Conservation (phyloP, 148 eudicot species). For the Pouteria glomerata region DNA sequence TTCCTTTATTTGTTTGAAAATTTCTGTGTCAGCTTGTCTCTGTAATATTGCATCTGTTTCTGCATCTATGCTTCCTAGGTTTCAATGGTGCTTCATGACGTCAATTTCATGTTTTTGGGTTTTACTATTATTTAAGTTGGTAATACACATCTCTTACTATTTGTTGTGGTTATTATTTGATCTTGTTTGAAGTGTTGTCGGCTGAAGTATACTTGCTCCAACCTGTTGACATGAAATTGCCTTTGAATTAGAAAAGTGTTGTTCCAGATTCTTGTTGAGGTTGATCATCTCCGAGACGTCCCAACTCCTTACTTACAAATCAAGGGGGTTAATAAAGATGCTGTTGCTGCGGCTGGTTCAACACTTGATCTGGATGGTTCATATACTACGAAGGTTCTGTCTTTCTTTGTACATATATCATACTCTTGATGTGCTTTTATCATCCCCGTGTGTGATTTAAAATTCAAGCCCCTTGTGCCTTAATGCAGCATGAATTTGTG, state of each 20-base stretch:
- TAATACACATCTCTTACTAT: too few relatives aligned
- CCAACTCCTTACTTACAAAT: slow-evolving; percentile 87
- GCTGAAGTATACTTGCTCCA: too few relatives aligned
- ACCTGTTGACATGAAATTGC: not conserved
- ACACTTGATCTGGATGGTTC: slow-evolving; percentile 76
- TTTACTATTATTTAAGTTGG: too few relatives aligned
- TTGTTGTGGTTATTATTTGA: not conserved
- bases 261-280: slow-evolving; percentile 83
- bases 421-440: not conserved
- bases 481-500: slow-evolving; percentile 1
- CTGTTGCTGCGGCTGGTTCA: slow-evolving; percentile 83
- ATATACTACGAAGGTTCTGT: slow-evolving; percentile 84
- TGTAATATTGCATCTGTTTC: too few relatives aligned
- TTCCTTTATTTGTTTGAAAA: too few relatives aligned
- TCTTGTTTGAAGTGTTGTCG: not conserved
- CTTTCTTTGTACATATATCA: slow-evolving; percentile 6
- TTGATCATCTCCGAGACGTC: slow-evolving; percentile 85
- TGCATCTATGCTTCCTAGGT: too few relatives aligned
- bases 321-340: slow-evolving; percentile 82
- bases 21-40: too few relatives aligned
- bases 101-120: too few relatives aligned
- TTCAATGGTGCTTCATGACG: too few relatives aligned
- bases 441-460: not conserved
- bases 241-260: not conserved
- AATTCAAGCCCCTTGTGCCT: too few relatives aligned